phyloP scores from a whole-genome alignment of 345 rosid genomes.

The Citrus sp. region DNA sequence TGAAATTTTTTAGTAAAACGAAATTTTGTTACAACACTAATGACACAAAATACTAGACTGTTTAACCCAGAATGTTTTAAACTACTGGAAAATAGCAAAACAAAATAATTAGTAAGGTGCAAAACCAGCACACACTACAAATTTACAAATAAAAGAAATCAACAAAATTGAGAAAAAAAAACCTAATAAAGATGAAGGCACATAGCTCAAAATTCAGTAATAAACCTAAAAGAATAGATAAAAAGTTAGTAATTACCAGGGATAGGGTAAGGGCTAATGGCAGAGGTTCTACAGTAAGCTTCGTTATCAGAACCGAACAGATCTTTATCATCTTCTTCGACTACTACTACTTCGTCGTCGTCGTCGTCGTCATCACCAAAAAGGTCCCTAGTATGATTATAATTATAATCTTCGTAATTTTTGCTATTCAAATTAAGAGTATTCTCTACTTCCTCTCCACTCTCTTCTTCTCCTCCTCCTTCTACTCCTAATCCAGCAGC shows the following conservation, averaged over 20 bases:
- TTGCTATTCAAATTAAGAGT: slow-evolving; percentile 10
- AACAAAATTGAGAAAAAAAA: background rate
- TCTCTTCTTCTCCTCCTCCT: slow-evolving; percentile 37
- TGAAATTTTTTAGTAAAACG: background rate
- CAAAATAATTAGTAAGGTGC: background rate
- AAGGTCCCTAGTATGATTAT: slow-evolving; percentile 7
- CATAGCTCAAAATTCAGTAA: background rate
- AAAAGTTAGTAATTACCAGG: slow-evolving; percentile 48
- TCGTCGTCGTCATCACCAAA: slow-evolving; percentile 16
- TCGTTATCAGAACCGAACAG: slow-evolving; percentile 90
- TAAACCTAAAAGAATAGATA: background rate
- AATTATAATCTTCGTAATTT: slow-evolving; percentile 9
- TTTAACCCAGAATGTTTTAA: background rate
- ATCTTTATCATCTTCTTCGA: slow-evolving; percentile 49
- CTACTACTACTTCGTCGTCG: slow-evolving; percentile 16
- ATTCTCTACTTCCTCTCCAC: slow-evolving; percentile 41
- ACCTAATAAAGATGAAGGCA: background rate
- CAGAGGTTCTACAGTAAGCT: slow-evolving; percentile 77
- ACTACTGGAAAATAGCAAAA: background rate
- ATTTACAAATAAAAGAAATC: background rate
- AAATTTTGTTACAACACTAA: background rate
- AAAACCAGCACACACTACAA: background rate
- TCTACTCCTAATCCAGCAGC: slow-evolving; percentile 50
- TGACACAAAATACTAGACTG: background rate
- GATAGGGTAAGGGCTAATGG: slow-evolving; percentile 55